A percentile compares a stretch with the other conserved stretches of the same genome.
Conservation (phyloP, 257 asterid species). For the Penstemon eatonii region DNA sequence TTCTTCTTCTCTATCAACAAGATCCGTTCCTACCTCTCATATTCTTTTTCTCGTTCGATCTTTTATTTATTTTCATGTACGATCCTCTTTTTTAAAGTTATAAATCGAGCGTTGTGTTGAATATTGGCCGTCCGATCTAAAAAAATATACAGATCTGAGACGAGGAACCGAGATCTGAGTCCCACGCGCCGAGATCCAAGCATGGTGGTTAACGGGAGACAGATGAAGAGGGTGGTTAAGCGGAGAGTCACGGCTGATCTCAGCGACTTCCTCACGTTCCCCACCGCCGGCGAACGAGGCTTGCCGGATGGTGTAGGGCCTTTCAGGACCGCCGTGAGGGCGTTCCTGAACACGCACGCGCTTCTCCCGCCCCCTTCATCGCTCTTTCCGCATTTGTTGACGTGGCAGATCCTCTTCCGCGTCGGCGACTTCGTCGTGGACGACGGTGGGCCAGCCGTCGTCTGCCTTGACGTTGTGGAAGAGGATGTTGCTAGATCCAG, state of each 20-base stretch:
- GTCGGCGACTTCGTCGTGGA: conserved; percentile 60
- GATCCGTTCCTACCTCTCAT: neutral
- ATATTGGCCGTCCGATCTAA: conserved; percentile 38
- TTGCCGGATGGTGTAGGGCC: conserved; percentile 42
- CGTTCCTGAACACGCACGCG: conserved; percentile 63
- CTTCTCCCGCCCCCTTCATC: conserved; percentile 74
- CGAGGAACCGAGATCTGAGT: conserved; percentile 18
- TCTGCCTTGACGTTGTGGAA: conserved; percentile 80
- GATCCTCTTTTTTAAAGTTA: neutral
- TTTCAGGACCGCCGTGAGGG: conserved; percentile 59
- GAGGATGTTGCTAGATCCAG: conserved; percentile 94
- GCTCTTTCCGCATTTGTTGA: conserved; percentile 76
- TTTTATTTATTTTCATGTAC: neutral
- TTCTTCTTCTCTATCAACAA: neutral
- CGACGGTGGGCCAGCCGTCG: conserved; percentile 63
- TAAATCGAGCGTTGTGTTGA: neutral
- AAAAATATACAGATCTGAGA: conserved; percentile 41
- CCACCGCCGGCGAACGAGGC: conserved; percentile 41
- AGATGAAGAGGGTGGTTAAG: conserved; percentile 61
- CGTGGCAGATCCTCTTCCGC: conserved; percentile 85
- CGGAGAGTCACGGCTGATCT: conserved; percentile 79
- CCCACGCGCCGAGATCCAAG: conserved; percentile 49
- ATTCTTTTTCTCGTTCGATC: neutral
- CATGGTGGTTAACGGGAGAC: conserved; percentile 72
- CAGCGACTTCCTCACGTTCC: conserved; percentile 64